phyloP scores from a whole-genome alignment of 495 filamentous ascomycete genomes.

The Podospora tetraspora region DNA sequence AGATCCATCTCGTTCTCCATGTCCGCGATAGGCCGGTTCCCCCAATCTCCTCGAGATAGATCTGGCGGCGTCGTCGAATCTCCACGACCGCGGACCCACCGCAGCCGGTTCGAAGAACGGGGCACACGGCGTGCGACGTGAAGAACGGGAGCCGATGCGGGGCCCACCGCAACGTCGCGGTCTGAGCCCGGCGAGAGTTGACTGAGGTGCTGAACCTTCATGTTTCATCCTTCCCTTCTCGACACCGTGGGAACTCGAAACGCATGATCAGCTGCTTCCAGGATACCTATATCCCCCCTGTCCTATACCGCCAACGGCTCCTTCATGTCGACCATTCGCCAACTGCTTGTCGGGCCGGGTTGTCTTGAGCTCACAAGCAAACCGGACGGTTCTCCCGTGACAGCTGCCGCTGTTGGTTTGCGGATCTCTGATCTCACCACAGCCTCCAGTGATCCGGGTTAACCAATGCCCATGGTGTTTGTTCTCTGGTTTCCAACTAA shows the following conservation, averaged over 20 bases:
- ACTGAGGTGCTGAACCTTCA: conserved; percentile 1
- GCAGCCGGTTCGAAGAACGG: conserved; percentile 14
- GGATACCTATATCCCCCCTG: not conserved
- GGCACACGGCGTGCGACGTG: conserved; percentile 8
- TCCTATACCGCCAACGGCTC: not conserved
- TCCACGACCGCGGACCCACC: not conserved
- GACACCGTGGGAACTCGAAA: conserved; percentile 14
- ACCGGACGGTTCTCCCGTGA: not conserved
- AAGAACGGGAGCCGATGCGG: conserved; percentile 8
- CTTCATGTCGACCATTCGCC: not conserved
- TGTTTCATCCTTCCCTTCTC: conserved; percentile 21
- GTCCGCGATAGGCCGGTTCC: not conserved
- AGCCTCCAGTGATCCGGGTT: not conserved
- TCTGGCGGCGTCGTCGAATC: not conserved
- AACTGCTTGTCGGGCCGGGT: not conserved
- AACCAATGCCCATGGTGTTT: not conserved
- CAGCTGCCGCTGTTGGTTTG: not conserved
- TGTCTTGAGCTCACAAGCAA: not conserved
- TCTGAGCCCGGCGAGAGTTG: conserved; percentile 14
- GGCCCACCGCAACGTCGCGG: conserved; percentile 16
- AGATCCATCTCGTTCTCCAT: not conserved
- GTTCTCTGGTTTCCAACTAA: not conserved
- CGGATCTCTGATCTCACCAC: not conserved
- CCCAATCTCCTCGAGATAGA: not conserved
- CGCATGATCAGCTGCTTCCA: conserved; percentile 20